These are phyloP conservation scores for Agastache rugosa DNA, from an alignment of 257 asterid species.

Conservation along the genomic window DNA sequence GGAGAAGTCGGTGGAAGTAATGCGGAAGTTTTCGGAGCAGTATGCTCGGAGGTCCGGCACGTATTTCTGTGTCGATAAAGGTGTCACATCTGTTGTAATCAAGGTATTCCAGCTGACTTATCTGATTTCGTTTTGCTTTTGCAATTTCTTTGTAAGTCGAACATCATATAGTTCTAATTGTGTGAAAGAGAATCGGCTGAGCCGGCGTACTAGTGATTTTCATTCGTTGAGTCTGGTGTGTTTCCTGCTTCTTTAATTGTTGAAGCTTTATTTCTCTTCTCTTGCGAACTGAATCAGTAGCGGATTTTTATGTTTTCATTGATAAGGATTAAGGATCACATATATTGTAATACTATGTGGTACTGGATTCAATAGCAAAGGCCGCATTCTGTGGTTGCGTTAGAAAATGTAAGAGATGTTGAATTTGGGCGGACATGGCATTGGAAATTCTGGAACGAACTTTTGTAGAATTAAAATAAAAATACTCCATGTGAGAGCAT, in stretches of 20 bases:
- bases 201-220: conserved; percentile 26
- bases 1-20: conserved; percentile 89
- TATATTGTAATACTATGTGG: neutral
- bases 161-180: neutral
- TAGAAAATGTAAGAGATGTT: conserved; percentile 1
- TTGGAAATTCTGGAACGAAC: neutral
- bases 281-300: neutral
- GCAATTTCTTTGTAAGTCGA: neutral
- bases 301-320: neutral
- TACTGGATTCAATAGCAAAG: neutral
- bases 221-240: conserved; percentile 7
- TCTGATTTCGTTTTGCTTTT: neutral
- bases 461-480: neutral
- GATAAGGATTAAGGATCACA: neutral
- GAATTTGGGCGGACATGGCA: conserved; percentile 7
- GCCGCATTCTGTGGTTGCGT: neutral
- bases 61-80: conserved; percentile 88
- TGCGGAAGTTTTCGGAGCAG: conserved; percentile 99
- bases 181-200: neutral
- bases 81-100: conserved; percentile 89
- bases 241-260: neutral
- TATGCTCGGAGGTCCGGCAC: conserved; percentile 89
- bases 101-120: conserved; percentile 50
- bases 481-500: neutral
- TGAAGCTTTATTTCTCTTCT: neutral